Conservation (phyloP, 169 alveolate genomes). For the Plasmodium vivax region DNA sequence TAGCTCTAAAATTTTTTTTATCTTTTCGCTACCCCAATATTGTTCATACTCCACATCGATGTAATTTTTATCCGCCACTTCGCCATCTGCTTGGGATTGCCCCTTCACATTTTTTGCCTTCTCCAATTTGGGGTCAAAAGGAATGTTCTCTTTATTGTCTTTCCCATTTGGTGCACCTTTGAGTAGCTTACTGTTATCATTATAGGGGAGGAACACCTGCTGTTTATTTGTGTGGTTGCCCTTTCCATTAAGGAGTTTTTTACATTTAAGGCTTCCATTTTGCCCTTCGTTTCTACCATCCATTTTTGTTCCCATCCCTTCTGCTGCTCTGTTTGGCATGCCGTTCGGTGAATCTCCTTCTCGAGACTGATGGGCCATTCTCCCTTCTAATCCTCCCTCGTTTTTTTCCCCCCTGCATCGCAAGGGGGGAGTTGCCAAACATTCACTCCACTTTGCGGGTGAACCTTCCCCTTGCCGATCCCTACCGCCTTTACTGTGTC, state of each 20-base stretch:
- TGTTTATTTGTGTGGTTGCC: not conserved
- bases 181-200: not conserved
- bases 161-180: not conserved
- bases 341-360: not conserved
- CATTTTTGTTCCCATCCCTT: not conserved
- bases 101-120: constrained; percentile 2
- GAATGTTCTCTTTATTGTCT: not conserved
- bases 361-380: not conserved
- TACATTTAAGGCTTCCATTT: not conserved
- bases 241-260: not conserved
- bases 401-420: not conserved
- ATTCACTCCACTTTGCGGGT: not conserved
- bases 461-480: not conserved
- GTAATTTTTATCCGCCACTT: constrained; percentile 8
- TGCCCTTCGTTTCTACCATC: not conserved
- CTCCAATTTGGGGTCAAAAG: not conserved
- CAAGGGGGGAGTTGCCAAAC: not conserved
- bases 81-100: not conserved
- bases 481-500: not conserved
- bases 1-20: constrained; percentile 9
- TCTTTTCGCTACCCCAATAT: constrained; percentile 48
- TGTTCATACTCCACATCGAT: constrained; percentile 44
- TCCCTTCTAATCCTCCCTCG: not conserved
- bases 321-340: not conserved
- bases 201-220: not conserved